Conservation (phyloP, 495 filamentous ascomycete species). For the Neurospora sp. region DNA sequence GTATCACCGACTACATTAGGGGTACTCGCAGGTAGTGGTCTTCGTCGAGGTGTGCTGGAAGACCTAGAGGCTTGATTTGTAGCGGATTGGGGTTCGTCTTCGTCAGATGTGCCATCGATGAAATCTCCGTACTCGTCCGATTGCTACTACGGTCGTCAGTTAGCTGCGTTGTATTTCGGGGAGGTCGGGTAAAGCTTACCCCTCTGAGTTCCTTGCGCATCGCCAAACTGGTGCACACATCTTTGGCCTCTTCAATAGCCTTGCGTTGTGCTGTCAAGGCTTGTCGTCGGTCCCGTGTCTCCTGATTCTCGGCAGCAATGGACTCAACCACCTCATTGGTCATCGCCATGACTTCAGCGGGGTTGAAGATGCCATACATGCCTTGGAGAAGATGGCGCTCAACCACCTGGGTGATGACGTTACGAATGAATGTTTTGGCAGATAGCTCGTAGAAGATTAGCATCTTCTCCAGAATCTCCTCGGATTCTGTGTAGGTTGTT, state of each 20-base stretch:
- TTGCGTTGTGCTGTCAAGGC: slow-evolving; percentile 24
- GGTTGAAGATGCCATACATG: slow-evolving; percentile 31
- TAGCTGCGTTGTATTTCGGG: not conserved
- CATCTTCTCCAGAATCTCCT: slow-evolving; percentile 36
- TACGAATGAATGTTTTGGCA: slow-evolving; percentile 28
- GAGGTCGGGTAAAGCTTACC: slow-evolving; percentile 1
- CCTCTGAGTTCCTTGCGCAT: slow-evolving; percentile 29
- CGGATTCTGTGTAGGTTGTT: slow-evolving; percentile 22
- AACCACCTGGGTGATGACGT: slow-evolving; percentile 29
- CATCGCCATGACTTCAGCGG: slow-evolving; percentile 23
- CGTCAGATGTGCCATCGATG: not conserved
- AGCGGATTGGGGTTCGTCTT: not conserved
- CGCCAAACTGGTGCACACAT: slow-evolving; percentile 29
- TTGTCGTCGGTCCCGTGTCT: slow-evolving; percentile 24
- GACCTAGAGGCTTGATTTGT: not conserved
- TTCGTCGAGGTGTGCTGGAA: not conserved
- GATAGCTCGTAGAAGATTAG: slow-evolving; percentile 33
- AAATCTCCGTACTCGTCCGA: not conserved
- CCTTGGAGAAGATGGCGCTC: slow-evolving; percentile 30
- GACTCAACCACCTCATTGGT: slow-evolving; percentile 20
- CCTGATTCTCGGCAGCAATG: slow-evolving; percentile 30
- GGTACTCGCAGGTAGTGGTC: not conserved
- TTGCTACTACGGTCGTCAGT: not conserved
- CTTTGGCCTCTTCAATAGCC: slow-evolving; percentile 30
- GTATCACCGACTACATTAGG: not conserved